Conservation (phyloP, 1,284 basidiomycete genomes). For the Psilocybe mexicana region DNA sequence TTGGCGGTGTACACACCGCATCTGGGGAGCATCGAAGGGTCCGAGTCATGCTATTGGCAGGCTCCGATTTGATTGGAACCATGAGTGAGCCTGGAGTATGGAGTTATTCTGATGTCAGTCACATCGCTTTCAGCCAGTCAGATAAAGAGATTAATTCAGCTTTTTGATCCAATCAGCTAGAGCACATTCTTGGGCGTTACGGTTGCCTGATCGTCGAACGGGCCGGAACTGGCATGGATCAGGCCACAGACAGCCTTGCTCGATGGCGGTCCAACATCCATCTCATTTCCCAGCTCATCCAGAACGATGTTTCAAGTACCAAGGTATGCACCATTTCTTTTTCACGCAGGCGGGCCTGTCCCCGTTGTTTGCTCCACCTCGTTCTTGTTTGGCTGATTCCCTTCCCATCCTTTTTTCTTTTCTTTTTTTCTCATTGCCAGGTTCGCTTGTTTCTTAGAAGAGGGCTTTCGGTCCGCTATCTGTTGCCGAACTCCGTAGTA, state of each 20-base stretch:
- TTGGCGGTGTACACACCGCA: slow-evolving; percentile 68
- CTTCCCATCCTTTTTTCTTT: not conserved
- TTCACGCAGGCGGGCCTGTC: not conserved
- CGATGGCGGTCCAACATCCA: slow-evolving; percentile 90
- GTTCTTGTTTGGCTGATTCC: slow-evolving; percentile 1
- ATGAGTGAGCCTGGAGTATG: slow-evolving; percentile 99
- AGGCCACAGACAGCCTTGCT: slow-evolving; percentile 74
- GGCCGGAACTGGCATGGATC: slow-evolving; percentile 89
- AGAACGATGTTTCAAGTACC: slow-evolving; percentile 97
- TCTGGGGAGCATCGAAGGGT: slow-evolving; percentile 67
- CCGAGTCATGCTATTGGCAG: slow-evolving; percentile 92
- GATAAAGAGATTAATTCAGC: not conserved
- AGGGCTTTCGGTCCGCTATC: slow-evolving; percentile 92
- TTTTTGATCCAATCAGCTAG: slow-evolving; percentile 55
- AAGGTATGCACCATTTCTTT: slow-evolving; percentile 57
- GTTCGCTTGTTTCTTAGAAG: slow-evolving; percentile 86
- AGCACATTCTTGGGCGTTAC: slow-evolving; percentile 94
- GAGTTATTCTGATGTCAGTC: slow-evolving; percentile 85
- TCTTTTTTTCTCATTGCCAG: slow-evolving; percentile 27
- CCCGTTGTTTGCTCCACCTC: not conserved
- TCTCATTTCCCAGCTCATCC: slow-evolving; percentile 94
- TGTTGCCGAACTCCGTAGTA: slow-evolving; percentile 89
- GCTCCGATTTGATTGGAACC: slow-evolving; percentile 95
- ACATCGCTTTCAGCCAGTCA: not conserved
- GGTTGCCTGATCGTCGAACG: slow-evolving; percentile 96